phyloP scores from a whole-genome alignment of 2,329 filamentous ascomycete genomes.

The Aureobasidium mangrovei region DNA sequence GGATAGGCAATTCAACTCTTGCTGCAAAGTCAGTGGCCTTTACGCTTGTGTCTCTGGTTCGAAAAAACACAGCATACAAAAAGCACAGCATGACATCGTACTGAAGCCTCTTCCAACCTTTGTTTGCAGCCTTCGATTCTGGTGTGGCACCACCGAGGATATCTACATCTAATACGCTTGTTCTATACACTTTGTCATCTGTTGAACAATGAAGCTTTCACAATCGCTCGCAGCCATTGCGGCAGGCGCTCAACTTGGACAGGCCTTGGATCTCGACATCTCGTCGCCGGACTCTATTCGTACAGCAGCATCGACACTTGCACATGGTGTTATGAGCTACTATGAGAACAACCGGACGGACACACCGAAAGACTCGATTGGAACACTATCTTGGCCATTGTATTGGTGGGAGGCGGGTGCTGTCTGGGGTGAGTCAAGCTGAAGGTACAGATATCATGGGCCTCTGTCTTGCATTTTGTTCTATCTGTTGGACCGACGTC shows the following conservation, averaged over 20 bases:
- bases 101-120: background rate
- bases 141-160: background rate
- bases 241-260: slow-evolving; percentile 11
- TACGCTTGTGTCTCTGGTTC: background rate
- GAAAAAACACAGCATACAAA: background rate
- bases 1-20: slow-evolving; percentile 4
- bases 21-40: background rate
- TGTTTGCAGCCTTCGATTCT: background rate
- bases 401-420: slow-evolving; percentile 42
- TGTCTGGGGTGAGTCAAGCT: slow-evolving; percentile 16
- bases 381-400: slow-evolving; percentile 34
- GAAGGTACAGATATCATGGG: too few species aligned
- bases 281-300: slow-evolving; percentile 24
- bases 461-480: too few species aligned
- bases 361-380: slow-evolving; percentile 25
- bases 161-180: background rate
- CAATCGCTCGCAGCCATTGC: slow-evolving; percentile 9
- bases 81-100: background rate
- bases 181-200: background rate
- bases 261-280: slow-evolving; percentile 11
- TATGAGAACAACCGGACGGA: slow-evolving; percentile 28
- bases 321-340: slow-evolving; percentile 26
- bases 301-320: slow-evolving; percentile 25
- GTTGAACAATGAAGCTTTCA: background rate
- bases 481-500: too few species aligned